Percentiles rank a stretch among this genome's conserved stretches.
phyloP scores from a whole-genome alignment of 805 yeast species.

The Kockiozyma suomiensis region DNA sequence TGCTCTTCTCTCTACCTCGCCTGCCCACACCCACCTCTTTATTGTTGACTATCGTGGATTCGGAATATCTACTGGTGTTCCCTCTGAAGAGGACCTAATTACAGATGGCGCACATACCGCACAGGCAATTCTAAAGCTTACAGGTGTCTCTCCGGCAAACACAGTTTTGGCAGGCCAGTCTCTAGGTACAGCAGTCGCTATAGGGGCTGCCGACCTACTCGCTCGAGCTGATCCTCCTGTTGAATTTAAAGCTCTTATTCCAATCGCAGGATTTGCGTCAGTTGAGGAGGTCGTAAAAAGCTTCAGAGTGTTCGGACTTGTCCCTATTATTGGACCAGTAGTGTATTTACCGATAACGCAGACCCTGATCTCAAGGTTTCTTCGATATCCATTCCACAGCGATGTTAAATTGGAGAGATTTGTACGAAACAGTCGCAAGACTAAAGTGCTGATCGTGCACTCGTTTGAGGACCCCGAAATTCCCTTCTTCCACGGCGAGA shows the following conservation, averaged over 20 bases:
- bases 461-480: constrained; percentile 20
- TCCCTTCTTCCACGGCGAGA: constrained; percentile 27
- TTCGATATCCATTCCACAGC: constrained; percentile 17
- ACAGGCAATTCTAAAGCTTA: not conserved
- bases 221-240: not conserved
- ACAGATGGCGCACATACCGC: constrained; percentile 22
- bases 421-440: constrained; percentile 14
- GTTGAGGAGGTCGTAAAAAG: constrained; percentile 18
- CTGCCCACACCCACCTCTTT: constrained; percentile 27
- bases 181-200: constrained; percentile 29
- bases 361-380: not conserved
- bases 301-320: constrained; percentile 12
- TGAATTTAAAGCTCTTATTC: constrained; percentile 20
- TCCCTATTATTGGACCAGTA: constrained; percentile 19
- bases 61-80: constrained; percentile 29
- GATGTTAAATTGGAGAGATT: constrained; percentile 20
- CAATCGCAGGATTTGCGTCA: constrained; percentile 30
- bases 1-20: constrained; percentile 20
- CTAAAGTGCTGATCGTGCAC: constrained; percentile 19
- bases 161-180: constrained; percentile 27
- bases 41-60: constrained; percentile 31
- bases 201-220: constrained; percentile 26
- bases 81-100: constrained; percentile 19
- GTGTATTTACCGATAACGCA: constrained; percentile 6
- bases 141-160: constrained; percentile 14